A percentile compares a stretch with the other conserved stretches of the same genome.
These are phyloP conservation scores for Eimeria tenella DNA, from an alignment of 169 alveolate species.

Conservation along the genomic window DNA sequence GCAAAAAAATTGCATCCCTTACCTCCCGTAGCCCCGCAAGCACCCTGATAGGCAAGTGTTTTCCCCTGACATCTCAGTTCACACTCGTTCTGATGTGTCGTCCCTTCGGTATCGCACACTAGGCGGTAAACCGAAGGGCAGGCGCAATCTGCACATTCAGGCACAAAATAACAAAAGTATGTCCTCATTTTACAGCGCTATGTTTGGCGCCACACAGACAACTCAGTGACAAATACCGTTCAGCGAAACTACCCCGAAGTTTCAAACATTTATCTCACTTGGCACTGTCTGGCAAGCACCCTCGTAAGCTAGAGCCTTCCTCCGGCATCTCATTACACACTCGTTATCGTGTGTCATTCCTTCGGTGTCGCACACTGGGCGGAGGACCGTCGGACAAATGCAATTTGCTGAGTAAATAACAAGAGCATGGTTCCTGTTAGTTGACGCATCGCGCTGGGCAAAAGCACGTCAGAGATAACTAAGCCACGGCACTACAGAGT, in stretches of 20 bases:
- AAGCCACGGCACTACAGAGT: not conserved
- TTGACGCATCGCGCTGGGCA: no score
- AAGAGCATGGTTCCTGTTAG: not conserved
- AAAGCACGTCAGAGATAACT: no score
- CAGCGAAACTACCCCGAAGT: not conserved
- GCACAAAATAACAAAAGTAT: not conserved
- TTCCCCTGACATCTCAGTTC: slow-evolving; percentile 42
- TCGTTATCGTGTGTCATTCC: not conserved
- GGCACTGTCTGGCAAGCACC: slow-evolving; percentile 4
- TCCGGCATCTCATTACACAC: slow-evolving; percentile 25
- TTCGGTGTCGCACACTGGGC: slow-evolving; percentile 37
- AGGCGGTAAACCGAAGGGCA: slow-evolving; percentile 55
- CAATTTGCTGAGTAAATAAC: slow-evolving; percentile 19
- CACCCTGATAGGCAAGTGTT: slow-evolving; percentile 21
- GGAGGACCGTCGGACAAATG: not conserved
- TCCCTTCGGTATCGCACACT: slow-evolving; percentile 74
- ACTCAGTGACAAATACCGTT: no score
- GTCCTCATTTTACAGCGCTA: no score
- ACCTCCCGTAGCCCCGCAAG: not conserved
- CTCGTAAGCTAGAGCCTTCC: slow-evolving; percentile 6
- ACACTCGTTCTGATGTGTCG: slow-evolving; percentile 49
- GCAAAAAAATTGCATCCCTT: not conserved
- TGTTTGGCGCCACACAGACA: no score
- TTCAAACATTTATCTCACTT: not conserved
- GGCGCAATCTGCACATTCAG: slow-evolving; percentile 51